Percentiles rank a stretch among this genome's conserved stretches.
Evolutionary conservation across 2,329 filamentous ascomycete genomes (phyloP).

Genomic region (Talaromyces piceae): DNA sequence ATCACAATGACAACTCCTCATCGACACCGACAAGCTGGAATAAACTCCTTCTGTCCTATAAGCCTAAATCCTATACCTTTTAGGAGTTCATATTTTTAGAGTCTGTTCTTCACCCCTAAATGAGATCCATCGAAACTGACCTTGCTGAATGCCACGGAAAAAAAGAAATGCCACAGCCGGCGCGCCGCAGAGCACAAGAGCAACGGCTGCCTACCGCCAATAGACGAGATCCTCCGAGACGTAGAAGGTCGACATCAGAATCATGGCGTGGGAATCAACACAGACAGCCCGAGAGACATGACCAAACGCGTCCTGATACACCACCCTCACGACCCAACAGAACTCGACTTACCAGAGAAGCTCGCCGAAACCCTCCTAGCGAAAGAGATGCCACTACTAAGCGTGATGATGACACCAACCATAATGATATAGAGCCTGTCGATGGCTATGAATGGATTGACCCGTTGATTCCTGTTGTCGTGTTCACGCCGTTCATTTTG

Average conservation of each 20-base stretch:
- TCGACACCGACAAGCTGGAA: not conserved
- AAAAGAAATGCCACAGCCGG: no score
- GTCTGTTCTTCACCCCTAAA: no score
- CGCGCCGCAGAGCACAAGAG: no score
- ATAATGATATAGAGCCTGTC: not conserved
- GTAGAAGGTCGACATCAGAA: no score
- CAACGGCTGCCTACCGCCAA: no score
- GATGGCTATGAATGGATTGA: not conserved
- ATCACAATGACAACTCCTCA: not conserved
- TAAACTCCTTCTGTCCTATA: not conserved
- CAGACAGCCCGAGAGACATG: not conserved
- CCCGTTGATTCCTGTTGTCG: not conserved
- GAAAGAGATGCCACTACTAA: not conserved
- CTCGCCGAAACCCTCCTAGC: not conserved
- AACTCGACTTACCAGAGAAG: not conserved
- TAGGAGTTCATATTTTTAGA: not conserved
- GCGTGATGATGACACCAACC: not conserved
- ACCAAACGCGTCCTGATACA: not conserved
- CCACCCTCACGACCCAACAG: not conserved
- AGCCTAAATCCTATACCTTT: not conserved
- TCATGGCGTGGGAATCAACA: no score
- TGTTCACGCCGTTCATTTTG: not conserved
- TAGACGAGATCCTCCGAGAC: no score
- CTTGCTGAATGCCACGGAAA: no score
- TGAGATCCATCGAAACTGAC: no score